phyloP scores from a whole-genome alignment of 331 rosid genomes.

The Erythrophleum ivorense region DNA sequence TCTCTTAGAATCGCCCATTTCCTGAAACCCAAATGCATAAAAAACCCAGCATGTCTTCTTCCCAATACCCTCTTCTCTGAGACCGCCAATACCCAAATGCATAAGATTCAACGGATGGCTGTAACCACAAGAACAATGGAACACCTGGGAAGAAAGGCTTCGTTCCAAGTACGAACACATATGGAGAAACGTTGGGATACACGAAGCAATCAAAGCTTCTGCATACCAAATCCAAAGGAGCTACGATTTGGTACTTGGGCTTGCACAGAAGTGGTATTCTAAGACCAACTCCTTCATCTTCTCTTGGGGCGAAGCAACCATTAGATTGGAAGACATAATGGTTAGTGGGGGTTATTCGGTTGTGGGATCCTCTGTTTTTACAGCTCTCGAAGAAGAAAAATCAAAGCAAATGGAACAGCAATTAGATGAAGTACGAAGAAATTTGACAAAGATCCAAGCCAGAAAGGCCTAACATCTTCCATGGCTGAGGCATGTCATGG shows the following conservation, averaged over 20 bases:
- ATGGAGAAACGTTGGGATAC: conserved; percentile 48
- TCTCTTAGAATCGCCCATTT: conserved; percentile 38
- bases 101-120: conserved; percentile 42
- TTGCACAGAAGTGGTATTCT: conserved; percentile 46
- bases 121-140: conserved; percentile 31
- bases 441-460: not conserved
- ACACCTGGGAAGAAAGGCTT: conserved; percentile 23
- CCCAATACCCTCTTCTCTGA: not conserved
- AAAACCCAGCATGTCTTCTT: conserved; percentile 16
- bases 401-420: conserved; percentile 2
- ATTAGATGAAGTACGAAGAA: not conserved
- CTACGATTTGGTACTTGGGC: conserved; percentile 32
- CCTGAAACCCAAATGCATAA: conserved; percentile 41
- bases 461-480: not conserved
- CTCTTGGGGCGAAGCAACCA: conserved; percentile 59
- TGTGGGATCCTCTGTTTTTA: conserved; percentile 40
- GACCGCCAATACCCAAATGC: not conserved
- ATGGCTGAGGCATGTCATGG: conserved; percentile 50
- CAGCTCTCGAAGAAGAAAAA: conserved; percentile 11
- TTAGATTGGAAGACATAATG: conserved; percentile 61
- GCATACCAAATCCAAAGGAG: conserved; percentile 16
- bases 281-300: conserved; percentile 56
- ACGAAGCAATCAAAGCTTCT: conserved; percentile 52
- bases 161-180: conserved; percentile 7
- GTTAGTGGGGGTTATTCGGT: conserved; percentile 49